Evolutionary conservation across 805 yeast species (phyloP), one percentile per base, ranked within the genome.

Genomic region (Phaffomyces thermotolerans): DNA sequence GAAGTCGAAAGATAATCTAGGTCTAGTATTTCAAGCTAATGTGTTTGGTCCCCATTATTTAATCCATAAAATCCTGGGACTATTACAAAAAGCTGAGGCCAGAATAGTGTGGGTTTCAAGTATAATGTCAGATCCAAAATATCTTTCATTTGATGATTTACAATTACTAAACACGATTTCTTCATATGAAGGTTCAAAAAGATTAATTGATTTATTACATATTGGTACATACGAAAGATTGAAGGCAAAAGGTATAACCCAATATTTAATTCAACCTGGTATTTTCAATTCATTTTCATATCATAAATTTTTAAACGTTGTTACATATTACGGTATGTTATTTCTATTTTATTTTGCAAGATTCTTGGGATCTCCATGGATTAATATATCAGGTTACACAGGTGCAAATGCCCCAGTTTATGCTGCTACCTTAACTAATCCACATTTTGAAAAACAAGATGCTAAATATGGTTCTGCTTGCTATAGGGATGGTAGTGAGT

Each of bases 21-120:
- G 98, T 2, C 66, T 84, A 27, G 88, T 89, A 4, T 93, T 91
- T 67, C 95, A 93, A 64, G 95, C 93, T 6, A 93, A 93, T 59
- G 96, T 91, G n/a, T 87, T 93, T 65, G 96, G 95, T 0, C 98
- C 98, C 3, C 90, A 85, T 66, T 93, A 81, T 62, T 66, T 93
- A 42, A 71, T 90, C 42, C 85, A 84, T 52, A 79, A 76, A 49
- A 64, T 91, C 18, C 61, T 70, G 34, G 77, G 77, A 3, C 63
- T 78, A 32, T 64, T 90, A n/a, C 51, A 63, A 9, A 59, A 64
- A 3, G 66, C 69, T 3, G 81, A 83, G 4, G 89, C 93, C 1
- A 73, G 75, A 44, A 68, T 89, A 33, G 68, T 89, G 24, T 90
- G 97, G 96, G 78, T 93, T 33, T 81, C 95, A 3, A 83, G 95